Percentiles rank a stretch among this genome's conserved stretches.
Evolutionary conservation across 768 basidiomycete genomes (phyloP).

Genomic region (Collybia nuda): DNA sequence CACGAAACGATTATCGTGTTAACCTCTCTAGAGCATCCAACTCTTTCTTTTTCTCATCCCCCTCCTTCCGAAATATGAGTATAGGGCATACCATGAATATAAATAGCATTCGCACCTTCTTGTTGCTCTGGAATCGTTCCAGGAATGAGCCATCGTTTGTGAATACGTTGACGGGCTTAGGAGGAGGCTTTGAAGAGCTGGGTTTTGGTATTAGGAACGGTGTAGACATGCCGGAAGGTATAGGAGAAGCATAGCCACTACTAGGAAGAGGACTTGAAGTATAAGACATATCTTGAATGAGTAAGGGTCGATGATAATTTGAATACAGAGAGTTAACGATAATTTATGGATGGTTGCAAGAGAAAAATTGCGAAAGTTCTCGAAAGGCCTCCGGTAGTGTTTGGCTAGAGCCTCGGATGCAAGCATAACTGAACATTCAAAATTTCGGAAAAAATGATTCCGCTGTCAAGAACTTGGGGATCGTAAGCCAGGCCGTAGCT

Average conservation of each 20-base stretch:
- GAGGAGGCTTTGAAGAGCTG: constrained; percentile 34
- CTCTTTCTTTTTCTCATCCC: constrained; percentile 55
- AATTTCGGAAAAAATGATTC: no score
- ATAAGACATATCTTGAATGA: constrained; percentile 11
- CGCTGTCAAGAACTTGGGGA: no score
- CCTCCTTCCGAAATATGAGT: constrained; percentile 38
- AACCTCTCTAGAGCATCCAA: constrained; percentile 53
- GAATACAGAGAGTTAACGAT: no score
- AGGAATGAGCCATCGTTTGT: constrained; percentile 71
- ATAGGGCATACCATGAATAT: background rate
- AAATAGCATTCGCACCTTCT: constrained; percentile 39
- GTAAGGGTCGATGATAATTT: no score
- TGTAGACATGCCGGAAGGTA: background rate
- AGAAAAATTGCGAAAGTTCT: no score
- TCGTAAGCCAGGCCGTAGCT: no score
- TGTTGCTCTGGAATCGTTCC: constrained; percentile 58
- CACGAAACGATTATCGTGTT: constrained; percentile 7
- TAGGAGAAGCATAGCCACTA: constrained; percentile 14
- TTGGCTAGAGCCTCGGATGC: no score
- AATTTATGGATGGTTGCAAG: no score
- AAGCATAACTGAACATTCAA: no score
- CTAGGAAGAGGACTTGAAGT: constrained; percentile 9
- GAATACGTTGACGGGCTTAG: constrained; percentile 53
- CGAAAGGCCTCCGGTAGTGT: no score
- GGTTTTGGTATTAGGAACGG: constrained; percentile 11